These are phyloP conservation scores for Annulohypoxylon truncatum DNA, from an alignment of 2,329 filamentous ascomycete species.

Conservation along the genomic window DNA sequence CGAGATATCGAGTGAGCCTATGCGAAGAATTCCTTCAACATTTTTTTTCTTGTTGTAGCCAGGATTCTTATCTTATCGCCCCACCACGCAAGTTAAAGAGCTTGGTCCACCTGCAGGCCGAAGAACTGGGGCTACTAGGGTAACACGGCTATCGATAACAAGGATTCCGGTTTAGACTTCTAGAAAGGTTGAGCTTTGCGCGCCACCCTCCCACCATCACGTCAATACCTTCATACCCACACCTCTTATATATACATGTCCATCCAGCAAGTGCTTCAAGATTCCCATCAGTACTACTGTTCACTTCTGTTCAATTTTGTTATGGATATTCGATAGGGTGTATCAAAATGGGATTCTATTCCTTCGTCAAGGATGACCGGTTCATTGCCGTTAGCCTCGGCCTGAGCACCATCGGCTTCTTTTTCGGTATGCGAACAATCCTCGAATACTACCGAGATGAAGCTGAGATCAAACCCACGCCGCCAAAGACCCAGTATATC, in stretches of 20 bases:
- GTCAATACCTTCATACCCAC: not conserved
- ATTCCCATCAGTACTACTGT: not conserved
- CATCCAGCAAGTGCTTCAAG: not conserved
- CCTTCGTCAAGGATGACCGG: conserved; percentile 62
- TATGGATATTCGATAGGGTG: conserved; percentile 28
- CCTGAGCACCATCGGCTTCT: conserved; percentile 68
- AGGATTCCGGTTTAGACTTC: not conserved
- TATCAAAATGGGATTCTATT: conserved; percentile 55
- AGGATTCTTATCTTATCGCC: conserved; percentile 42
- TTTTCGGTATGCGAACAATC: conserved; percentile 67
- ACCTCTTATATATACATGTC: not conserved
- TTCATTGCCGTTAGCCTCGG: conserved; percentile 65
- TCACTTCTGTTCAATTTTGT: not conserved
- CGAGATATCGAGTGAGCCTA: not conserved
- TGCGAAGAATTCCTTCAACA: conserved; percentile 8
- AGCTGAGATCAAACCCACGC: conserved; percentile 72
- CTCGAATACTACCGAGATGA: conserved; percentile 71
- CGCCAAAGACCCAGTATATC: conserved; percentile 77
- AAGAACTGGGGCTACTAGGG: not conserved
- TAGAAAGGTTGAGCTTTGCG: not conserved
- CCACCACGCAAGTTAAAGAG: conserved; percentile 2
- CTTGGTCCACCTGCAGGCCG: not conserved
- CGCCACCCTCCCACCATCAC: conserved; percentile 1
- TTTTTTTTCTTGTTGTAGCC: conserved; percentile 25
- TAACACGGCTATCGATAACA: conserved; percentile 17